These are phyloP conservation scores for Clavispora carvajalis DNA, from an alignment of 805 yeast genomes.

Conservation along the genomic window DNA sequence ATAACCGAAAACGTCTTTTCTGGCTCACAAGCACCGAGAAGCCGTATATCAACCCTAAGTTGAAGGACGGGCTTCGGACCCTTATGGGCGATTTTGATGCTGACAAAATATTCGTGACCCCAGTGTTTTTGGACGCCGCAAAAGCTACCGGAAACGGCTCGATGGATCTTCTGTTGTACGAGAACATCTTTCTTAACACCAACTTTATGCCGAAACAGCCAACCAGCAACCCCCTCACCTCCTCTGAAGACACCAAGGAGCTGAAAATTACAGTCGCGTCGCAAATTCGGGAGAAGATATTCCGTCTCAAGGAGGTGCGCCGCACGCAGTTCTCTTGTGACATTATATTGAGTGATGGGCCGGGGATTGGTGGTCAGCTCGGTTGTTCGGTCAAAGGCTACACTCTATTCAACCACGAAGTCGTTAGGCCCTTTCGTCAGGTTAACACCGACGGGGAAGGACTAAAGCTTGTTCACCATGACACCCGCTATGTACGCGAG, in stretches of 20 bases:
- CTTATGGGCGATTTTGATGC: slow-evolving; percentile 58
- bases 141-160: neutral
- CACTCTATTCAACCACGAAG: slow-evolving; percentile 53
- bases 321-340: slow-evolving; percentile 61
- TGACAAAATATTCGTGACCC: slow-evolving; percentile 48
- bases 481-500: slow-evolving; percentile 5
- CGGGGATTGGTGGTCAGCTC: slow-evolving; percentile 32
- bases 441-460: slow-evolving; percentile 52
- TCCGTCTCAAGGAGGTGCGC: slow-evolving; percentile 55
- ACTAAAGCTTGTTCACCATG: slow-evolving; percentile 44
- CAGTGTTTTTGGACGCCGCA: slow-evolving; percentile 46
- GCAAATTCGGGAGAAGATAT: slow-evolving; percentile 43
- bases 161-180: slow-evolving; percentile 38
- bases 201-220: slow-evolving; percentile 28
- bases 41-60: slow-evolving; percentile 48
- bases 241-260: neutral
- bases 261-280: slow-evolving; percentile 9
- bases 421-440: slow-evolving; percentile 42
- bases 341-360: slow-evolving; percentile 48
- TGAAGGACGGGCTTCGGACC: slow-evolving; percentile 47
- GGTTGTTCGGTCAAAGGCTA: slow-evolving; percentile 70
- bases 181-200: slow-evolving; percentile 53
- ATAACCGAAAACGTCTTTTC: slow-evolving; percentile 55
- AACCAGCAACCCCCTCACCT: slow-evolving; percentile 1
- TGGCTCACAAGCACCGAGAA: slow-evolving; percentile 71